Evolutionary conservation across 768 basidiomycete genomes (phyloP), one percentile per base, ranked within the genome.

Genomic region (Termitomyces sp.): DNA sequence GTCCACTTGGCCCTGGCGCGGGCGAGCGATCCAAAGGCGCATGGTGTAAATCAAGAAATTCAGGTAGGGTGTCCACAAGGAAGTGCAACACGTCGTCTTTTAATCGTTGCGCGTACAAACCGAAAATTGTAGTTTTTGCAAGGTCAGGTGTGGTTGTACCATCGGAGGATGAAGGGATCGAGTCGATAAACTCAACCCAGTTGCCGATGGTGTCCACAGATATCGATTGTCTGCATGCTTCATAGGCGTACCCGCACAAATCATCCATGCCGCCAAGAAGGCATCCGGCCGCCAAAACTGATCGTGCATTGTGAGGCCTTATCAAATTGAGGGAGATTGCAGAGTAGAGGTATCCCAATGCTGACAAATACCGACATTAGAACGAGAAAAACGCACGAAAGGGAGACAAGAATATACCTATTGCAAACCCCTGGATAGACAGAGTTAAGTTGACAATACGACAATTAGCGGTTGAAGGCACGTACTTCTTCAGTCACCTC

Each of bases 231-330:
- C 84, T 83, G 78, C 91, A 93, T 52, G 86, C 77, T 57, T 86
- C 84, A 73, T 94, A 95, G 22, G 94, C 84, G 68, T 88, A 88
- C 64, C 81, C 81, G 74, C 88, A 90, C 39, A 96, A 78, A 39
- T 95, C 91, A 49, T 93, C 86, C 90, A 95, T 90, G 48, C 91
- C 92, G 56, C 91, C 92, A 49, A 95, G 83, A 38, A 94, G 79
- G 74, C 88, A 92, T 15, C 89, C 90, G 49, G 92, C 90, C 50
- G 93, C 91, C 54, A 96, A 85, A 42, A 94, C 90, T 20, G 86
- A 88, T 70, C 92, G 87, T 59, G 92, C 90, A 75, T 95, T 95
- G 69, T 87, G 83, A 55, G 90, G 83, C 68, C 82, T 84, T 66
- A 96, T 81, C 62, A 86, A 74, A 69, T 78, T 83, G 65, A 91